Base-by-base conservation (phyloP, 1,139 yeast genomes). In the Debaryomyces sp. region DNA sequence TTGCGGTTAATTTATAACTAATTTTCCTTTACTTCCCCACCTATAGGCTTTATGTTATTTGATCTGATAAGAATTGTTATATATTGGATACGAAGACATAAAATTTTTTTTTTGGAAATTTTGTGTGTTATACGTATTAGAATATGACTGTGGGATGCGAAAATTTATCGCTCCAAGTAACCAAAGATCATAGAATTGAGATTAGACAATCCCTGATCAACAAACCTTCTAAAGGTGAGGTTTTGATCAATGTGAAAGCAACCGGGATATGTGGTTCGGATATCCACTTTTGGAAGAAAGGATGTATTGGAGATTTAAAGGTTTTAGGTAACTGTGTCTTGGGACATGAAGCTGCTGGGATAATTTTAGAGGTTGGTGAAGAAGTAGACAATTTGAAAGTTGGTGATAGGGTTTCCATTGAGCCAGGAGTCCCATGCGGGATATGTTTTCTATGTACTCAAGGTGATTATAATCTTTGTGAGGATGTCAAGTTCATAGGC, bases 201-300 rank as follows among this genome's bases (percentile, higher is more conserved):
- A 68, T 79, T 18, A 58, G 61, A 33, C 62, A 66, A 18, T 61
- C 64, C 41, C 8, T 13, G 13, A 4, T 29, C 33, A 29, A 12
- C n/a, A 12, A 12, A n/a, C 33, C 33, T n/a, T 7, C 15, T 3
- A 29, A 30, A 8, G 34, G 34, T 13, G 43, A 51, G 40, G 50
- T 51, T 2, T 27, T 47, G 22, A 63, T 79, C 39, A 81, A 77
- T 53, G 70, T 79, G 45, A 61, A 70, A 38, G 73, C 75, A 44
- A 61, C 65, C 24, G 70, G 68, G 26, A 59, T 65, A 43, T 64
- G 69, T 54, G 69, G 67, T 24, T 56, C 61, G 13, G 67, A 63
- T 45, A 58, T 62, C 33, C 66, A 62, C 39, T 56, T 59, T 46
- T 63, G 66, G 66, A 58, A 61, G 37, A 49, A 50, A 26, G 65